Percentiles rank a stretch among this genome's conserved stretches.
Evolutionary conservation across 2,329 filamentous ascomycete genomes (phyloP).

Genomic region (Orbilia javanica): DNA sequence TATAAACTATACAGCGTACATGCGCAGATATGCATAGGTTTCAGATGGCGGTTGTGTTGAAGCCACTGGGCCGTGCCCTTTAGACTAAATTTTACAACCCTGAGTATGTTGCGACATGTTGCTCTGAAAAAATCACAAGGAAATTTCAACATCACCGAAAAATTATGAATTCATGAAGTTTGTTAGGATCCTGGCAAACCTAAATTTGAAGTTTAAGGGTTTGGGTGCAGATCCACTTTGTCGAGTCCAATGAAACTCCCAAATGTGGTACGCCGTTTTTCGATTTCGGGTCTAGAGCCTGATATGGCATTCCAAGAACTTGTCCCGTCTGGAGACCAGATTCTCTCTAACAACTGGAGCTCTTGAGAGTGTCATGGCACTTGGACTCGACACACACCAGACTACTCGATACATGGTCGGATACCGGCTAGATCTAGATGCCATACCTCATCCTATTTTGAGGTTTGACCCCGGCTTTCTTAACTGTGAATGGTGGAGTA

Average conservation of each 20-base stretch:
- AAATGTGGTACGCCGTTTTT: background rate
- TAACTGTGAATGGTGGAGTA: constrained; percentile 48
- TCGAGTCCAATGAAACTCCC: background rate
- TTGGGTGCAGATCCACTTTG: background rate
- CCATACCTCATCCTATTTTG: constrained; percentile 3
- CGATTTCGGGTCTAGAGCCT: no score
- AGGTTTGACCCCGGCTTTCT: background rate
- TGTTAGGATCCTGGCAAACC: background rate
- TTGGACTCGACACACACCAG: background rate
- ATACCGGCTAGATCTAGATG: background rate
- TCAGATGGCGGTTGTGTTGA: no score
- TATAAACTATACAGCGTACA: background rate
- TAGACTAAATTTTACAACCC: no score
- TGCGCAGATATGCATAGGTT: no score
- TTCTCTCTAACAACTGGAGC: no score
- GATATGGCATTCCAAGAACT: no score
- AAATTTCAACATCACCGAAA: background rate
- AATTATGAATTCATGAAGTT: background rate
- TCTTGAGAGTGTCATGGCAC: background rate
- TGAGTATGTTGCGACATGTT: background rate
- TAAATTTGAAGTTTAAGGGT: background rate
- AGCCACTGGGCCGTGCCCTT: no score
- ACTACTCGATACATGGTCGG: background rate
- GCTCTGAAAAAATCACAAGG: background rate
- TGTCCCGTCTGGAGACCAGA: no score